A percentile compares a stretch with the other conserved stretches of the same genome.
Conservation (phyloP, 805 yeast species). For the Starmera dryadoides region DNA sequence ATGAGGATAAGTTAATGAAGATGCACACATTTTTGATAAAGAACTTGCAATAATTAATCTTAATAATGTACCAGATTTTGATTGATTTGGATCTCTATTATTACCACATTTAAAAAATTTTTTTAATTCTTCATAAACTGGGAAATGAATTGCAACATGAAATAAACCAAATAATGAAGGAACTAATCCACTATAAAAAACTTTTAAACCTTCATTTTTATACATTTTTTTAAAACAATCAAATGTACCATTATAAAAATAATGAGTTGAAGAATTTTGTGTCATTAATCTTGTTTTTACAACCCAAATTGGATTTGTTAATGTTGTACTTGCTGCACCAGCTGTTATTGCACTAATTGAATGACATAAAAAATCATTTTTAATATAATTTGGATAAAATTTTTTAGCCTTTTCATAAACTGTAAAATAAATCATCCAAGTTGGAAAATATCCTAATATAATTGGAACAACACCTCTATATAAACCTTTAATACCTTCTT, state of each 20-base stretch:
- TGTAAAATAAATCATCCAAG: conserved; percentile 94
- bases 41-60: conserved; percentile 63
- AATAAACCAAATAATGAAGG: conserved; percentile 87
- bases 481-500: conserved; percentile 79
- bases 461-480: conserved; percentile 93
- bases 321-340: conserved; percentile 76
- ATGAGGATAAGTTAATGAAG: conserved; percentile 88
- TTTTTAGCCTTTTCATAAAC: conserved; percentile 77
- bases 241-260: conserved; percentile 63
- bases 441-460: conserved; percentile 88
- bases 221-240: conserved; percentile 84
- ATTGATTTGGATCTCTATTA: not conserved
- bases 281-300: conserved; percentile 93
- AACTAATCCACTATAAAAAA: conserved; percentile 82
- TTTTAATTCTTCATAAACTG: conserved; percentile 82
- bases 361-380: conserved; percentile 30
- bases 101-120: conserved; percentile 28
- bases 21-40: conserved; percentile 80
- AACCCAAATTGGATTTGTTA: conserved; percentile 97
- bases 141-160: conserved; percentile 96
- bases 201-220: conserved; percentile 66
- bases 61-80: conserved; percentile 22
- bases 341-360: conserved; percentile 69
- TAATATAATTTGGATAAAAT: conserved; percentile 37
- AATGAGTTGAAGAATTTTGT: conserved; percentile 37